These are phyloP conservation scores for Paspalum notatum DNA, from an alignment of 176 grass and related monocot genomes.

Conservation along the genomic window DNA sequence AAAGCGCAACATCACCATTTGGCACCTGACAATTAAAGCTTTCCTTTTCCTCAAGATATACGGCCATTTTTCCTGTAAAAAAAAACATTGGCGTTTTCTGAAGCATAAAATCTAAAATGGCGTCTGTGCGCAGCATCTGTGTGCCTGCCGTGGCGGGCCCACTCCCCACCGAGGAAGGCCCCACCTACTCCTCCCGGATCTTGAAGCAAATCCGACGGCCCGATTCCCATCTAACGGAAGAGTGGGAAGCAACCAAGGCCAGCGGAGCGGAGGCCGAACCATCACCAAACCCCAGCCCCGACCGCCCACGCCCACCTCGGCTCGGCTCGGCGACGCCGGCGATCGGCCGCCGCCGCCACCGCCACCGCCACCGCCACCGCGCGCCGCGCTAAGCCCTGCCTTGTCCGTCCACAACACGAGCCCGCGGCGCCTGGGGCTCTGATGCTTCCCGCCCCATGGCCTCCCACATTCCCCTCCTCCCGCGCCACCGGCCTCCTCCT, in stretches of 20 bases:
- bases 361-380: too few relatives aligned
- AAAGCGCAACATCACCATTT: too few relatives aligned
- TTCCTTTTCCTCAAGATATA: too few relatives aligned
- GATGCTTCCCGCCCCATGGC: constrained; percentile 76
- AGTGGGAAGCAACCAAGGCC: constrained; percentile 45
- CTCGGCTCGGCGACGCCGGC: constrained; percentile 44
- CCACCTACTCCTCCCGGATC: constrained; percentile 34
- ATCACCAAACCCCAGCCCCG: constrained; percentile 46
- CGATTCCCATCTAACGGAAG: constrained; percentile 33
- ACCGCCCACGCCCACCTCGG: background rate
- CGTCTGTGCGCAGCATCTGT: background rate
- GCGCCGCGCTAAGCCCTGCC: background rate
- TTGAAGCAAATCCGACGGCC: constrained; percentile 29
- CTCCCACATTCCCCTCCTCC: constrained; percentile 44
- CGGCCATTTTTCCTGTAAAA: too few relatives aligned
- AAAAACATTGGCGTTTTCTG: too few relatives aligned
- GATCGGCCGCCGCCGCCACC: constrained; percentile 34
- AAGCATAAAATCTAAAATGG: too few relatives aligned
- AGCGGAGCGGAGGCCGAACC: background rate
- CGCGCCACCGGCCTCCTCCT: constrained; percentile 33
- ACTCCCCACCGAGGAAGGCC: background rate
- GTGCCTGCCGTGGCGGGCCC: background rate
- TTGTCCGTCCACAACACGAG: background rate
- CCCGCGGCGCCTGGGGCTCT: constrained; percentile 27
- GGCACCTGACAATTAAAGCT: too few relatives aligned